Base-by-base conservation (phyloP, 78 protist species). In the Cavenderia fasciculata region DNA sequence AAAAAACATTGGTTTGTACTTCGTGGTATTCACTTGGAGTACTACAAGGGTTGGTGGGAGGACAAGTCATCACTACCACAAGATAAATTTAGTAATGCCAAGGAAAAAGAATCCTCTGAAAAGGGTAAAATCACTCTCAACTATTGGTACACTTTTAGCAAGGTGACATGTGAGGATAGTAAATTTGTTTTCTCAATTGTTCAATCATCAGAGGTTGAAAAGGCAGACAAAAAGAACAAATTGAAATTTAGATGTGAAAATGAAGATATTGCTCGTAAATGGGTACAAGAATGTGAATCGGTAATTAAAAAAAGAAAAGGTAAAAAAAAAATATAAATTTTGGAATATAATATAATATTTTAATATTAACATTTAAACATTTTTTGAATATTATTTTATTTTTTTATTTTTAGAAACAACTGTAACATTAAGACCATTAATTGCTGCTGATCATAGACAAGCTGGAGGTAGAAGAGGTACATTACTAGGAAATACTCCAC, bases 41-140 rank as follows among this genome's bases (percentile, higher is more conserved):
- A 78, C 41, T 78, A 66, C 23, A 78, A 78, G 38, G 88, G 88
- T 40, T 78, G 88, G 88, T 78, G 88, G 88, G 88, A 78, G 21
- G 68, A 63, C 19, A 63, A 63, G 38, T n/a, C 72, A 6, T n/a
- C 43, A 16, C 19, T 4, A 40, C 65, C 25, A 52, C 31, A 16
- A 41, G n/a, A 43, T 14, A 43, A 43, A 36, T 47, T 43, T 40
- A 47, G 72, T 34, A 14, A 14, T 49, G 72, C 33, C 8, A 63
- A 63, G 47, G 72, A 63, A 34, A 63, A 63, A 40, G 47, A 40
- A 8, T 36, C n/a, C 18, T 23, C 4, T 18, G 62, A 34, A 21
- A 47, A 63, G 18, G 38, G 38, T 3, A 78, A 40, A 33, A 78
- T 78, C 12, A 31, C 71, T 34, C 34, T 78, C 21, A 78, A 78